These are phyloP conservation scores for Pleurotus citrinopileatus DNA, from an alignment of 768 basidiomycete genomes.

Conservation along the genomic window DNA sequence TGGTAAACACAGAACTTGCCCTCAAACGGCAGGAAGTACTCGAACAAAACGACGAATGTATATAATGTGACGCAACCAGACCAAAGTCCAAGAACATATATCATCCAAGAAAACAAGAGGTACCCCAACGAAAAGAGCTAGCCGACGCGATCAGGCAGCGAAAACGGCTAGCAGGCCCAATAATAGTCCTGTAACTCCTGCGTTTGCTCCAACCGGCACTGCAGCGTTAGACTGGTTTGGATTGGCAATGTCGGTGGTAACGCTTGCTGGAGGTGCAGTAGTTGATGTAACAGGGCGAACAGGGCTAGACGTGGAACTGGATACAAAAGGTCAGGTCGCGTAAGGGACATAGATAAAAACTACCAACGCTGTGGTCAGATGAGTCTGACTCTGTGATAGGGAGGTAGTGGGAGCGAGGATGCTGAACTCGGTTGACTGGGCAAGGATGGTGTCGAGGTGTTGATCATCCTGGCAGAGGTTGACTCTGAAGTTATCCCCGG, in stretches of 20 bases:
- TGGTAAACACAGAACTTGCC: too few species aligned
- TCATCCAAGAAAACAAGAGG: too few species aligned
- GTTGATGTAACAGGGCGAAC: neutral
- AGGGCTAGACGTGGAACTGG: neutral
- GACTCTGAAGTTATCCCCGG: constrained; percentile 62
- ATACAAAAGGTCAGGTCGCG: neutral
- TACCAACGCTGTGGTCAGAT: constrained; percentile 19
- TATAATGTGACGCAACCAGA: too few species aligned
- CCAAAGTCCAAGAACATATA: neutral
- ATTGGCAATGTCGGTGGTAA: neutral
- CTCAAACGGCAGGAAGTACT: too few species aligned
- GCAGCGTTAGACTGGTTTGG: neutral
- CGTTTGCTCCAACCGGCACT: neutral
- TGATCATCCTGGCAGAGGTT: constrained; percentile 59
- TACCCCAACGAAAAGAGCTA: neutral
- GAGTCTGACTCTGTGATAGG: neutral
- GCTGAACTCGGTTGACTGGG: constrained; percentile 67
- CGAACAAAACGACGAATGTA: too few species aligned
- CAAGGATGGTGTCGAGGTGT: constrained; percentile 52
- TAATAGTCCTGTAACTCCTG: neutral
- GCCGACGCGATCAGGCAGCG: neutral
- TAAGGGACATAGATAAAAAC: neutral
- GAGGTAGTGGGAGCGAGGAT: constrained; percentile 28
- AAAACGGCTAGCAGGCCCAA: neutral
- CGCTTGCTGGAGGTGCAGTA: neutral